Conservation (phyloP, 1,139 yeast genomes). For the Pichia sp. region DNA sequence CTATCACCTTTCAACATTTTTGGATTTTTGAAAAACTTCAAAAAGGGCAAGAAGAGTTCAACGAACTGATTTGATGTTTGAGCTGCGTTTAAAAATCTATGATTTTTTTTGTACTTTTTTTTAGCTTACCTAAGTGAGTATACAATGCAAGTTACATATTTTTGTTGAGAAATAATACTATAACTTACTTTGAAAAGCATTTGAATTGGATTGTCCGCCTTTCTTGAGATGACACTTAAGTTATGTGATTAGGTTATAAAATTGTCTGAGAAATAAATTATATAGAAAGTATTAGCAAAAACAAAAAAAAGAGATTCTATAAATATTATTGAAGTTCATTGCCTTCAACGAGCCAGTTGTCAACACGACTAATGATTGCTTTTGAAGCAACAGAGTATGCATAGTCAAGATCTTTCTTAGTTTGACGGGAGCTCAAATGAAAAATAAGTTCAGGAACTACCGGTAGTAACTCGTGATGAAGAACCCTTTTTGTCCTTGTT, state of each 20-base stretch:
- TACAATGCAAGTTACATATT: no score
- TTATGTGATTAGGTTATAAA: not conserved
- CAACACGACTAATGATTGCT: constrained; percentile 21
- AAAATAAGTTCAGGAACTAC: constrained; percentile 69
- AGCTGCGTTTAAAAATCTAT: not conserved
- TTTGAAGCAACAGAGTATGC: constrained; percentile 26
- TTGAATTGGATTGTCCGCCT: not conserved
- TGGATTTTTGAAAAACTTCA: not conserved
- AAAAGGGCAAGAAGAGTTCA: not conserved
- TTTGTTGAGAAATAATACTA: no score
- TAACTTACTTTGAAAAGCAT: no score
- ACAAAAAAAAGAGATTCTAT: not conserved
- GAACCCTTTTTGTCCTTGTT: constrained; percentile 63
- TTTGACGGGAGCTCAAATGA: constrained; percentile 53
- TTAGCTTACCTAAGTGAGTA: no score
- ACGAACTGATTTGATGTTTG: not conserved
- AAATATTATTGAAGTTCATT: not conserved
- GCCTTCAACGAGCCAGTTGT: constrained; percentile 13
- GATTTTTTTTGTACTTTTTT: not conserved
- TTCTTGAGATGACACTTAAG: not conserved
- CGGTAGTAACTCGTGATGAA: constrained; percentile 75
- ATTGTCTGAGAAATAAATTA: not conserved
- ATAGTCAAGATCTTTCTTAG: constrained; percentile 47
- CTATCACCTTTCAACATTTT: not conserved
- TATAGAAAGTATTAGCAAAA: not conserved